Conservation (phyloP, 768 basidiomycete genomes). For the Panus rudis region DNA sequence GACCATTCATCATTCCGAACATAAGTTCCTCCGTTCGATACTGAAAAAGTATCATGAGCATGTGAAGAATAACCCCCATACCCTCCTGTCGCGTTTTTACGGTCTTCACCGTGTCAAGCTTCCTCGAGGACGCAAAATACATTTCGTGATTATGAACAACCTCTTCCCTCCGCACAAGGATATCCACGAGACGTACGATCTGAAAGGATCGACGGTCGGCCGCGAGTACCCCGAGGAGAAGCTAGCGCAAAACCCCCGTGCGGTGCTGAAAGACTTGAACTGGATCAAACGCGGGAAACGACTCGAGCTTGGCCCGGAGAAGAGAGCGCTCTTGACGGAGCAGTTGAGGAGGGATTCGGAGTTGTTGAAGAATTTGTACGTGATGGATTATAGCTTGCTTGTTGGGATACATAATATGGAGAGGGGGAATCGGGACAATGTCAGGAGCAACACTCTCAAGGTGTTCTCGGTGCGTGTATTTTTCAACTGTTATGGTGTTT, state of each 20-base stretch:
- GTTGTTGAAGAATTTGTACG: conserved; percentile 71
- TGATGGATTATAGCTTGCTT: conserved; percentile 96
- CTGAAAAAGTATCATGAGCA: conserved; percentile 81
- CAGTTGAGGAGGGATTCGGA: conserved; percentile 85
- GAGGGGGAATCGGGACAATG: conserved; percentile 86
- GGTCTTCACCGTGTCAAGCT: conserved; percentile 97
- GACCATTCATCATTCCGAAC: conserved; percentile 91
- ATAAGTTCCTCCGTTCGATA: conserved; percentile 85
- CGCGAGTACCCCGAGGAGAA: conserved; percentile 83
- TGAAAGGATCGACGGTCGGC: conserved; percentile 92
- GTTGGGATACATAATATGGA: conserved; percentile 91
- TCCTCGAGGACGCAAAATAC: conserved; percentile 89
- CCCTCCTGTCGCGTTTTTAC: conserved; percentile 89
- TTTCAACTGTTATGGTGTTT: conserved; percentile 9
- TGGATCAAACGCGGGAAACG: conserved; percentile 79
- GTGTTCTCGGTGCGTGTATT: conserved; percentile 74
- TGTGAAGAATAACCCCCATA: conserved; percentile 87
- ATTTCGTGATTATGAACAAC: conserved; percentile 99
- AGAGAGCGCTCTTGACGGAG: conserved; percentile 83
- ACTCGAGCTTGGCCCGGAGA: conserved; percentile 94
- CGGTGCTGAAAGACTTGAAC: conserved; percentile 93
- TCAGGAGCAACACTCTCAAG: conserved; percentile 83
- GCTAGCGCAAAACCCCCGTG: conserved; percentile 68
- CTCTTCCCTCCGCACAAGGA: conserved; percentile 96
- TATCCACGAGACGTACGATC: conserved; percentile 94